A percentile compares a stretch with the other conserved stretches of the same genome.
phyloP scores from a whole-genome alignment of 768 basidiomycete genomes.

The Psilocybe cubensis region DNA sequence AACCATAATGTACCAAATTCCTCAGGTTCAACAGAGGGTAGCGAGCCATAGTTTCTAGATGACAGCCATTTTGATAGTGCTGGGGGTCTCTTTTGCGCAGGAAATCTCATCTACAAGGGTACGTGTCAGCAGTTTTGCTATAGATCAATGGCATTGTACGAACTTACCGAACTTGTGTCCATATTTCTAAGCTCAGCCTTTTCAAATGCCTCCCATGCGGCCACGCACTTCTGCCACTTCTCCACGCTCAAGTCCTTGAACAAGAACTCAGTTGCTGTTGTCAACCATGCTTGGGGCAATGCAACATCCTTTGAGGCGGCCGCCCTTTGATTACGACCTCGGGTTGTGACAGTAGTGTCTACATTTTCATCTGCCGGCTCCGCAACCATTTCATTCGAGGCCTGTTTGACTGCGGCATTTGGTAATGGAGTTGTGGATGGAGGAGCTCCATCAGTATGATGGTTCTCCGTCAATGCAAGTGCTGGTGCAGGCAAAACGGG shows the following conservation, averaged over 20 bases:
- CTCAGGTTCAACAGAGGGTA: neutral
- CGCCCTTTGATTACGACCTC: neutral
- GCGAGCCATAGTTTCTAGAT: neutral
- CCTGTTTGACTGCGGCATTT: too few relatives aligned
- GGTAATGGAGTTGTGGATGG: too few relatives aligned
- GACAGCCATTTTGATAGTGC: constrained; percentile 8
- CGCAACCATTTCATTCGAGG: too few relatives aligned
- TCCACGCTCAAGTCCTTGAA: neutral
- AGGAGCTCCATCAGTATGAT: too few relatives aligned
- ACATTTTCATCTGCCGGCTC: too few relatives aligned
- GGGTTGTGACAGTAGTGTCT: too few relatives aligned
- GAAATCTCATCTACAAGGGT: too few relatives aligned
- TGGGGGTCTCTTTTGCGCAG: neutral
- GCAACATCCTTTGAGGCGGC: neutral
- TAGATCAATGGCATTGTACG: neutral
- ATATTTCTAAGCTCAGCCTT: neutral
- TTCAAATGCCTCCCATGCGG: constrained; percentile 4
- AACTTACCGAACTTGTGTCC: constrained; percentile 3
- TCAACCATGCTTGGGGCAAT: neutral
- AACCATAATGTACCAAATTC: constrained; percentile 4
- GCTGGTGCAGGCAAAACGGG: too few relatives aligned
- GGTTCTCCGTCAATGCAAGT: too few relatives aligned
- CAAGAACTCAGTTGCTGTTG: neutral
- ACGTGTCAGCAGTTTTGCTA: neutral
- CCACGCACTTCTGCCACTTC: neutral